Percentiles rank a stretch among this genome's conserved stretches.
Conservation (phyloP, 1,284 basidiomycete genomes). For the Pascua sp. region DNA sequence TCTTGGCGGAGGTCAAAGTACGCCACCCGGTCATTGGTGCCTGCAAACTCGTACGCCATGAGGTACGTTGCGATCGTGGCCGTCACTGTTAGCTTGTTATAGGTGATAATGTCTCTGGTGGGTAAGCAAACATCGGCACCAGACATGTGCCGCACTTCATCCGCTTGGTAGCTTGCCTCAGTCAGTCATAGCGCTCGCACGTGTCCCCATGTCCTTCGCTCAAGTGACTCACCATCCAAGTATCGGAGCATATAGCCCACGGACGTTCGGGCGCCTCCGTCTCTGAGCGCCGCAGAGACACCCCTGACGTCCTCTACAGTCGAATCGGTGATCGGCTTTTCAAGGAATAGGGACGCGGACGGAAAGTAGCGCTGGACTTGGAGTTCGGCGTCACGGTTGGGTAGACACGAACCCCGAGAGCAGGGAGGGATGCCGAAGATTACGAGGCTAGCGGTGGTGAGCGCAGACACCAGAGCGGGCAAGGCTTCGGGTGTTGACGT, state of each 20-base stretch:
- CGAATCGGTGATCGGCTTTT: neutral
- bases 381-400: neutral
- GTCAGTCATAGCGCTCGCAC: neutral
- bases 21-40: neutral
- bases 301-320: neutral
- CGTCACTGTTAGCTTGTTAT: neutral
- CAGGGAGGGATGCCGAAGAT: conserved; percentile 1
- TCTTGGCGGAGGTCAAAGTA: conserved; percentile 26
- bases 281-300: neutral
- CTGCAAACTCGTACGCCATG: conserved; percentile 2
- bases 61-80: conserved; percentile 1
- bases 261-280: neutral
- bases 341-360: neutral
- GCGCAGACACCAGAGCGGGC: no score
- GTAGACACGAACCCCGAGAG: neutral
- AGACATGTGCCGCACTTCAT: neutral
- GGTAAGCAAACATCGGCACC: no score
- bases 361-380: neutral
- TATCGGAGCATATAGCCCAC: conserved; percentile 2
- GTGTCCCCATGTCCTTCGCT: neutral
- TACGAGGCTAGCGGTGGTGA: neutral
- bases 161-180: neutral
- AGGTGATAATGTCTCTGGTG: neutral
- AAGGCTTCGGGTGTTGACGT: no score
- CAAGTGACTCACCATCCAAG: neutral